Base-by-base conservation (phyloP, 1,284 basidiomycete species). In the Ceratobasidium sp. region DNA sequence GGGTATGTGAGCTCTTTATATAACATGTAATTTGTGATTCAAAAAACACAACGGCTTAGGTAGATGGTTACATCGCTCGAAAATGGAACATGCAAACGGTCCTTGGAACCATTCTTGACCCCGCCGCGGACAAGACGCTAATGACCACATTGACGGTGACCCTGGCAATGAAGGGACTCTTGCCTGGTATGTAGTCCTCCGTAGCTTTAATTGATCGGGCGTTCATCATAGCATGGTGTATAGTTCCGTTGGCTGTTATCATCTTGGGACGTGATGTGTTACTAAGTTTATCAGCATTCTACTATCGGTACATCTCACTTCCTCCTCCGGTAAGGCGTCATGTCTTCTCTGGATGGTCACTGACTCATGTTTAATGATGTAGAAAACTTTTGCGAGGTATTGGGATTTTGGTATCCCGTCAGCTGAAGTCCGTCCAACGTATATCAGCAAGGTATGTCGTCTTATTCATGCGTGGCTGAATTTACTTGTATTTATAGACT, bases 341-440 rank as follows among this genome's bases (percentile, higher is more conserved):
- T 1, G n/a, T 31, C 25, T 8, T 32, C 10, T 34, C 17, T 17
- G 43, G 3, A 13, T 42, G 29, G 25, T 7, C n/a, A 17, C 40
- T 56, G n/a, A n/a, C n/a, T n/a, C n/a, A n/a, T 12, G 58, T 57
- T 71, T 54, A 72, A 32, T 31, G 68, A 42, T 12, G 1, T 75
- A 95, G 92, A 96, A 96, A 89, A 98, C 95, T 0, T 88, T 94
- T 75, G 77, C 82, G 53, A 86, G 96, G 42, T 99, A 98, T 79
- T 98, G 94, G 89, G 93, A 98, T 77, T 93, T 96, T 70, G 91
- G 91, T 13, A 88, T 98, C 71, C 95, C 96, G 0, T 95, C 93
- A 0, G 96, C 94, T 0, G 94, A 96, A 78, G 94, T 98, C 6
- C 86, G 87, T 31, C 96, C 96, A 0, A 98, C 96, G 3, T 80